phyloP scores from a whole-genome alignment of 768 basidiomycete species.

The Candolleomyces efflorescens region DNA sequence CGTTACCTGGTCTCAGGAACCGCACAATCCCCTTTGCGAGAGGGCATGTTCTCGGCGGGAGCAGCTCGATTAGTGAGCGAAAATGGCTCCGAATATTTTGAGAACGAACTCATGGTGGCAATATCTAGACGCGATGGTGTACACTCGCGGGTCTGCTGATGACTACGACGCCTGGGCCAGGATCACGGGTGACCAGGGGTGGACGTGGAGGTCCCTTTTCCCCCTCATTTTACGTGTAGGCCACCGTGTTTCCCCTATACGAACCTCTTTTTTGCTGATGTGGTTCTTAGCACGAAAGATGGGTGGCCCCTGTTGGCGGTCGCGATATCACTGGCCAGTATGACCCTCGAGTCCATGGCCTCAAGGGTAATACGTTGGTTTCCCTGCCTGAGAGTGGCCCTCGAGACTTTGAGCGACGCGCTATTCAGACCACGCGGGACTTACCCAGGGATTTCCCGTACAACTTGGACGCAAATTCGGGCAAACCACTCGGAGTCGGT shows the following conservation, averaged over 20 bases:
- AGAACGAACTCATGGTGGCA: no score
- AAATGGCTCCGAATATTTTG: conserved; percentile 4
- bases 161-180: conserved; percentile 52
- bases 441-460: conserved; percentile 21
- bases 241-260: no score
- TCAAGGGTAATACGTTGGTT: conserved; percentile 25
- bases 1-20: conserved; percentile 9
- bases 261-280: neutral
- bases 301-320: conserved; percentile 28
- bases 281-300: conserved; percentile 29
- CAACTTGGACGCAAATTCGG: conserved; percentile 25
- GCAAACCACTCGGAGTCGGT: conserved; percentile 26
- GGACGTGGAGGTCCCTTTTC: conserved; percentile 29
- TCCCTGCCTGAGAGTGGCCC: conserved; percentile 27
- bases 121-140: conserved; percentile 20
- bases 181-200: conserved; percentile 41
- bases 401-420: conserved; percentile 23
- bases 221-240: conserved; percentile 21
- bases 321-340: conserved; percentile 35
- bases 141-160: conserved; percentile 26
- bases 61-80: conserved; percentile 15
- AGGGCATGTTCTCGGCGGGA: conserved; percentile 15
- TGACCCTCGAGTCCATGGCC: conserved; percentile 32
- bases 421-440: conserved; percentile 27
- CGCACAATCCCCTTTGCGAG: conserved; percentile 8